Base-by-base conservation (phyloP, 2,329 filamentous ascomycete genomes). In the Phaeosphaeriaceae sp. region DNA sequence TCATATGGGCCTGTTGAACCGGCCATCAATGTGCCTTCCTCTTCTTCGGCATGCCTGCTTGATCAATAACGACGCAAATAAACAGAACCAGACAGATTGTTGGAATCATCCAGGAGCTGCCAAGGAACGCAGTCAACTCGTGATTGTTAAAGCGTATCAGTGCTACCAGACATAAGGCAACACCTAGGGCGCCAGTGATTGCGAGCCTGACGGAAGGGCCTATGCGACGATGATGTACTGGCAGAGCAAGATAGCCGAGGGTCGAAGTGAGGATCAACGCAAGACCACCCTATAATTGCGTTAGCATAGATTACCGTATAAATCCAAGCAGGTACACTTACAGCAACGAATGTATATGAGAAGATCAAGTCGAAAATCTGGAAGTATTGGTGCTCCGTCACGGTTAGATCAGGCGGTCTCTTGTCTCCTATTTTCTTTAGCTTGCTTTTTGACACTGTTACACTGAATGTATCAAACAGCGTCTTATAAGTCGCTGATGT, bases 71-170 rank as follows among this genome's bases (percentile, higher is more conserved):
- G 2, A 69, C 63, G 34, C 60, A 66, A 3, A 63, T 6, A 43
- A 69, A 66, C 17, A 64, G 54, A 6, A 60, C 51, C 11, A 71
- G 39, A 16, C 60, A 63, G 13, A 68, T 53, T 1, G 64, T 68
- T 16, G 68, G 67, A 21, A 72, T 56, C 49, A 71, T 61, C 67
- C 67, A 70, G 12, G 62, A 46, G 39, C 60, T 64, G 8, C 39
- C 37, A 32, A 65, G 33, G 37, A 60, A 71, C 9, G 58, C 57
- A 6, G 32, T 53, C 41, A 58, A 38, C 2, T 34, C 20, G 6
- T 40, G 36, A 2, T 41, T 41, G 36, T 56, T 60, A n/a, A 51
- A 58, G 5, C 52, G 52, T n/a, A 69, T 38, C 17, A 62, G 32
- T 3, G 56, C 50, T 16, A 72, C 39, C 1, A 72, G 47, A 18